A percentile compares a stretch with the other conserved stretches of the same genome.
phyloP scores from a whole-genome alignment of 78 protist species.

The Parvularia atlantis region DNA sequence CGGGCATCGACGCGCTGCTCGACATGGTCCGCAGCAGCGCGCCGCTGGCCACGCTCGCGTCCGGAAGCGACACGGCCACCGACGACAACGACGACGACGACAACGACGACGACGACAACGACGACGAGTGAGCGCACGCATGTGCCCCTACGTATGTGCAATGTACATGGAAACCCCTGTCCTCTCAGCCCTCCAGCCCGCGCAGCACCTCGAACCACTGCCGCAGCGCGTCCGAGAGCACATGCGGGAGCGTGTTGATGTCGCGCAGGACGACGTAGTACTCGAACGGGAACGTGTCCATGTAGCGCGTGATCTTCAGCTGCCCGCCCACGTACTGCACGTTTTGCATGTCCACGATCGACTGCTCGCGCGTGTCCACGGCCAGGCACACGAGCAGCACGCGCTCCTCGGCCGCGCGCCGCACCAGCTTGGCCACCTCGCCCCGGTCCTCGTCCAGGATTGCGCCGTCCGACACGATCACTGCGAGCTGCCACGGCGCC shows the following conservation, averaged over 20 bases:
- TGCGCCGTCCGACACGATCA: conserved; percentile 78
- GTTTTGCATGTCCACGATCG: conserved; percentile 15
- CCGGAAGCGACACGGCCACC: too few relatives aligned
- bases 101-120: too few relatives aligned
- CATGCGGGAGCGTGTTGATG: conserved; percentile 68
- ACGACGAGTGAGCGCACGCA: too few relatives aligned
- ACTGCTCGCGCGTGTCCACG: conserved; percentile 46
- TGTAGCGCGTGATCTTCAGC: conserved; percentile 37
- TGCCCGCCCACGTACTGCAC: conserved; percentile 26
- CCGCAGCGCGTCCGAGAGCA: conserved; percentile 83
- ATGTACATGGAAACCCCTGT: too few relatives aligned
- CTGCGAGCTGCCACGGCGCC: conserved; percentile 57
- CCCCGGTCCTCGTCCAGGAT: neutral
- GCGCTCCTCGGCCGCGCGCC: conserved; percentile 12
- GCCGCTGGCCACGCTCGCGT: too few relatives aligned
- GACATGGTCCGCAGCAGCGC: too few relatives aligned
- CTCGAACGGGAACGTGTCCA: conserved; percentile 88
- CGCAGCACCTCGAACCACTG: conserved; percentile 88
- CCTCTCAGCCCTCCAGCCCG: too few relatives aligned
- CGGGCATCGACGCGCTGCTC: too few relatives aligned
- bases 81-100: too few relatives aligned
- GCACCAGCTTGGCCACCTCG: neutral
- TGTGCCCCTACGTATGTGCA: too few relatives aligned
- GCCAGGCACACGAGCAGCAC: conserved; percentile 63
- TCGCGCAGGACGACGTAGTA: conserved; percentile 86